Evolutionary conservation across 768 basidiomycete species (phyloP).

Genomic region (Auriscalpium orientale): DNA sequence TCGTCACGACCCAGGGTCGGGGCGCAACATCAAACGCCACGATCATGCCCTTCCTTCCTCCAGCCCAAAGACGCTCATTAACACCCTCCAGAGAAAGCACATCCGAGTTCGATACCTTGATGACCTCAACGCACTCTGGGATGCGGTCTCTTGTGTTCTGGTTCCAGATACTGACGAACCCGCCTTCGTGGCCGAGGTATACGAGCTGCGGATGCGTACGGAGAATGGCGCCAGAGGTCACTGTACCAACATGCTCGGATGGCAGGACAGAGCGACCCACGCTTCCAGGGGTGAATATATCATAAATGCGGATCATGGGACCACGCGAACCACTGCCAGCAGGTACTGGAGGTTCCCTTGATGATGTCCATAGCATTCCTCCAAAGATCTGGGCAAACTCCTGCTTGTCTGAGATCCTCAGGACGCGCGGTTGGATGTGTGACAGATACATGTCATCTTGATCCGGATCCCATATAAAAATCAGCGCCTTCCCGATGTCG

Average conservation of each 20-base stretch:
- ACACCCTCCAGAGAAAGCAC: constrained; percentile 83
- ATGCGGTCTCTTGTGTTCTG: constrained; percentile 44
- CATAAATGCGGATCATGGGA: constrained; percentile 78
- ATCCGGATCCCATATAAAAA: constrained; percentile 50
- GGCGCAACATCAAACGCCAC: constrained; percentile 68
- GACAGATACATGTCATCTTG: constrained; percentile 29
- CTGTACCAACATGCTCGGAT: constrained; percentile 68
- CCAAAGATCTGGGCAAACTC: constrained; percentile 71
- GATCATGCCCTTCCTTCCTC: constrained; percentile 75
- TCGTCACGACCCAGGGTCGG: constrained; percentile 81
- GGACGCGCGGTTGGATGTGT: constrained; percentile 45
- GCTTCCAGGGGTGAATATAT: constrained; percentile 55
- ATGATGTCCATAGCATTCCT: constrained; percentile 79
- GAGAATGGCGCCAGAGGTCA: constrained; percentile 73
- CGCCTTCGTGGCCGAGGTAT: constrained; percentile 90
- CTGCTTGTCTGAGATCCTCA: constrained; percentile 73
- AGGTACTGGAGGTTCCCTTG: constrained; percentile 31
- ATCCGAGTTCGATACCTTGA: constrained; percentile 76
- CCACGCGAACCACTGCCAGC: constrained; percentile 38
- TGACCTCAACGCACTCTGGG: constrained; percentile 62
- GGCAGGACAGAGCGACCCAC: constrained; percentile 50
- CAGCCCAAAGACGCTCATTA: constrained; percentile 79
- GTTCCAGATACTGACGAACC: constrained; percentile 80
- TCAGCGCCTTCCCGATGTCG: constrained; percentile 74
- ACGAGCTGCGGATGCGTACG: constrained; percentile 59